phyloP scores from a whole-genome alignment of 2,329 filamentous ascomycete species.

The Neofusicoccum cordaticola region DNA sequence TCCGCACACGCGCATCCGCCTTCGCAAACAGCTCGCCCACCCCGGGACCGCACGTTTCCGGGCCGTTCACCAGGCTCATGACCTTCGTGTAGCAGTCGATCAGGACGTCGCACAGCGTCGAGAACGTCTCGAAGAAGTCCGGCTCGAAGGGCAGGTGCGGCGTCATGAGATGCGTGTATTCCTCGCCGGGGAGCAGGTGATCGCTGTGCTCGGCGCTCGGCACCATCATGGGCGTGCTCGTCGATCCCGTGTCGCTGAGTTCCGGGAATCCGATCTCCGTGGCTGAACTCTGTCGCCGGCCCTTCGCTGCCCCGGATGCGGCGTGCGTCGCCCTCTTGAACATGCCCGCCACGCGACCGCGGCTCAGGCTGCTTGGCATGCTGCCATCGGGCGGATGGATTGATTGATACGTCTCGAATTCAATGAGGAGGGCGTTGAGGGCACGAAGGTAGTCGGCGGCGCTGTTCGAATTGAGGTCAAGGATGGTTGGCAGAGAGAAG shows the following conservation, averaged over 20 bases:
- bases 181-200: slow-evolving; percentile 60
- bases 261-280: slow-evolving; percentile 55
- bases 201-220: slow-evolving; percentile 12
- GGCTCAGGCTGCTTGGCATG: slow-evolving; percentile 65
- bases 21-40: slow-evolving; percentile 87
- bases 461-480: slow-evolving; percentile 80
- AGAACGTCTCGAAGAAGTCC: slow-evolving; percentile 95
- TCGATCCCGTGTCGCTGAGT: not conserved
- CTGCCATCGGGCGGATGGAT: slow-evolving; percentile 76
- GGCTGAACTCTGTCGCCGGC: slow-evolving; percentile 56
- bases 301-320: slow-evolving; percentile 32
- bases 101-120: slow-evolving; percentile 89
- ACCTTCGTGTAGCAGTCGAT: slow-evolving; percentile 88
- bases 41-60: slow-evolving; percentile 61
- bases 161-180: slow-evolving; percentile 86
- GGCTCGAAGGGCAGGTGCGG: slow-evolving; percentile 91
- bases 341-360: slow-evolving; percentile 65
- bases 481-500: slow-evolving; percentile 81
- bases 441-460: slow-evolving; percentile 83
- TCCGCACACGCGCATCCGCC: slow-evolving; percentile 79
- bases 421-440: slow-evolving; percentile 77
- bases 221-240: not conserved
- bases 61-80: slow-evolving; percentile 69
- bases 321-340: slow-evolving; percentile 47
- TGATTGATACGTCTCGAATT: slow-evolving; percentile 92